phyloP scores from a whole-genome alignment of 441 rosid species.

The Populus hybrid region DNA sequence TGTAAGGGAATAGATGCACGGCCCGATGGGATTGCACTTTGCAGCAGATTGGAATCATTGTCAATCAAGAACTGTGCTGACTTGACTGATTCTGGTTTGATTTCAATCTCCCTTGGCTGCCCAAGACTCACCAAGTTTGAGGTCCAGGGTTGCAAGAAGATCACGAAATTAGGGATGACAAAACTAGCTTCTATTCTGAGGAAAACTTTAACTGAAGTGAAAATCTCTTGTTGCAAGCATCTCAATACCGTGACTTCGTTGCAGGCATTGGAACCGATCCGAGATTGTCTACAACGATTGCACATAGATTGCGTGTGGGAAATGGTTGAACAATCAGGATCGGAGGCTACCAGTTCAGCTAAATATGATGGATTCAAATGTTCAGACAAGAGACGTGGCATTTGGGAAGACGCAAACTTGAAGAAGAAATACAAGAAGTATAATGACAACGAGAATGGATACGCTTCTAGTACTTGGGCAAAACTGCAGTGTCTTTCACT shows the following conservation, averaged over 20 bases:
- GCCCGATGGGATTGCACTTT: conserved; percentile 63
- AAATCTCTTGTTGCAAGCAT: conserved; percentile 64
- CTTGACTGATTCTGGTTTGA: conserved; percentile 63
- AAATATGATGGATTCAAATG: conserved; percentile 12
- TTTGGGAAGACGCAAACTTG: conserved; percentile 14
- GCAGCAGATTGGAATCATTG: conserved; percentile 48
- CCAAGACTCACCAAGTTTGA: conserved; percentile 51
- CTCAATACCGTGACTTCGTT: conserved; percentile 46
- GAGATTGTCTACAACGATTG: conserved; percentile 48
- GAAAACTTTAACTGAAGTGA: conserved; percentile 49
- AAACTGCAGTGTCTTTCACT: conserved; percentile 57
- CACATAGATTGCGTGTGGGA: conserved; percentile 78
- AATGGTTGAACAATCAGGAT: neutral
- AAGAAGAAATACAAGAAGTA: conserved; percentile 41
- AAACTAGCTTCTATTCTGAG: conserved; percentile 44
- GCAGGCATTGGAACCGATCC: conserved; percentile 55
- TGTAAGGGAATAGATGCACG: conserved; percentile 53
- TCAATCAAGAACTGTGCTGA: conserved; percentile 57
- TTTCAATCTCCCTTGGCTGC: conserved; percentile 70
- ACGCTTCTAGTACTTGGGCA: conserved; percentile 50
- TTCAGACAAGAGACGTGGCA: conserved; percentile 23
- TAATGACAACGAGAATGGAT: conserved; percentile 34
- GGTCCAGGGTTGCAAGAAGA: conserved; percentile 65
- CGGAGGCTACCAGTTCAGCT: conserved; percentile 17
- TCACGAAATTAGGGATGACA: conserved; percentile 57